phyloP scores from a whole-genome alignment of 2,329 filamentous ascomycete genomes.

The Fusarium sp. region DNA sequence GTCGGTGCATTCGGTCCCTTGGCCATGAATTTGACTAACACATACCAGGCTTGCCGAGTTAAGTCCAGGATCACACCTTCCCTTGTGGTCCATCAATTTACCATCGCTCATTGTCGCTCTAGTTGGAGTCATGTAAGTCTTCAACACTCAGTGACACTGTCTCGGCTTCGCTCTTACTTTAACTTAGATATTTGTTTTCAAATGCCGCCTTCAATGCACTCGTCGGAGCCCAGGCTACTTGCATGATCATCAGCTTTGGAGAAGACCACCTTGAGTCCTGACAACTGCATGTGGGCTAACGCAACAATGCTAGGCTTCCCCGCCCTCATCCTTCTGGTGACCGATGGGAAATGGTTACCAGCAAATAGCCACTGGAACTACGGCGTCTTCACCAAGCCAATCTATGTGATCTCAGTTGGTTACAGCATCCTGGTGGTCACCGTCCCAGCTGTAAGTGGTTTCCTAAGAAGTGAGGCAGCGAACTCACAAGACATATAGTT shows the following conservation, averaged over 20 bases:
- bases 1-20: not conserved
- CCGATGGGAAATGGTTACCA: not conserved
- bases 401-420: not conserved
- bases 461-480: not conserved
- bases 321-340: not conserved
- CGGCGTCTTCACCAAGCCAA: not conserved
- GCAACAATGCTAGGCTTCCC: not conserved
- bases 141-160: not conserved
- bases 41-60: not conserved
- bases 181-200: conserved; percentile 3
- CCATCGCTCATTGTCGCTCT: not conserved
- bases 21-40: not conserved
- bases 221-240: not conserved
- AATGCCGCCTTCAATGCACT: conserved; percentile 4
- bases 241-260: conserved; percentile 7
- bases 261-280: not conserved
- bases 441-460: not conserved
- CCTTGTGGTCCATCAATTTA: conserved; percentile 5
- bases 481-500: not conserved
- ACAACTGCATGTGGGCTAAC: not conserved
- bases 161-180: not conserved
- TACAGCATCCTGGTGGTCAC: not conserved
- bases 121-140: conserved; percentile 4
- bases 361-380: not conserved
- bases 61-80: not conserved